A percentile compares a stretch with the other conserved stretches of the same genome.
Conservation (phyloP, 1,284 basidiomycete genomes). For the Uromyces viciae-fabae region DNA sequence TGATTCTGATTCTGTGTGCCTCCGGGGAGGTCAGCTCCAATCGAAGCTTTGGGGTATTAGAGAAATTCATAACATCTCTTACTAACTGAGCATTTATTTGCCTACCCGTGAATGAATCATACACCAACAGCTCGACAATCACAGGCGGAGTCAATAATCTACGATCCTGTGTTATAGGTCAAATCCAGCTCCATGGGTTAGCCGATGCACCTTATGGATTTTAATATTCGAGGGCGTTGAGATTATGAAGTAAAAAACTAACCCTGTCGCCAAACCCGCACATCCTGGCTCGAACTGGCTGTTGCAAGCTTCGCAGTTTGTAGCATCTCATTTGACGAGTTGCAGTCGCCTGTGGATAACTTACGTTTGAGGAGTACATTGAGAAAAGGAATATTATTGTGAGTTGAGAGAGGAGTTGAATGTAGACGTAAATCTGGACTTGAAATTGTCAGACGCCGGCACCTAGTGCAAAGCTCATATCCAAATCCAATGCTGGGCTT, state of each 20-base stretch:
- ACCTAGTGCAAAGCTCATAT: no score
- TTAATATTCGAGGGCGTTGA: background rate
- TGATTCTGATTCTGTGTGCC: background rate
- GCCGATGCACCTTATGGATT: background rate
- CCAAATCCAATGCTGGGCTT: no score
- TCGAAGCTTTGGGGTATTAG: background rate
- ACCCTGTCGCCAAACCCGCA: conserved; percentile 94
- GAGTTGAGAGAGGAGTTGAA: no score
- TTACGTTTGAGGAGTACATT: background rate
- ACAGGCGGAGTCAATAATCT: conserved; percentile 82
- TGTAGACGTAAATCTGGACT: no score
- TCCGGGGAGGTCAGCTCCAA: background rate
- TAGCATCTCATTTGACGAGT: conserved; percentile 63
- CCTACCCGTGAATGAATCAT: conserved; percentile 46
- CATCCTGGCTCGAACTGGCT: conserved; percentile 81
- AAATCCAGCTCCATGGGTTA: background rate
- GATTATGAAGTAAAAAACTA: conserved; percentile 19
- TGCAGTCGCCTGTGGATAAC: background rate
- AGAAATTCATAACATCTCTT: conserved; percentile 23
- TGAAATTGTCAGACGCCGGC: no score
- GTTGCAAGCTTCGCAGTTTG: conserved; percentile 74
- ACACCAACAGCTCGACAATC: conserved; percentile 59
- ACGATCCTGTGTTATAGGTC: conserved; percentile 65
- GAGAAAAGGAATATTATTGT: background rate
- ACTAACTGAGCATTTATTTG: conserved; percentile 50